A percentile compares a stretch with the other conserved stretches of the same genome.
Evolutionary conservation across 1,284 basidiomycete genomes (phyloP).

Genomic region (Malassezia obtusa): DNA sequence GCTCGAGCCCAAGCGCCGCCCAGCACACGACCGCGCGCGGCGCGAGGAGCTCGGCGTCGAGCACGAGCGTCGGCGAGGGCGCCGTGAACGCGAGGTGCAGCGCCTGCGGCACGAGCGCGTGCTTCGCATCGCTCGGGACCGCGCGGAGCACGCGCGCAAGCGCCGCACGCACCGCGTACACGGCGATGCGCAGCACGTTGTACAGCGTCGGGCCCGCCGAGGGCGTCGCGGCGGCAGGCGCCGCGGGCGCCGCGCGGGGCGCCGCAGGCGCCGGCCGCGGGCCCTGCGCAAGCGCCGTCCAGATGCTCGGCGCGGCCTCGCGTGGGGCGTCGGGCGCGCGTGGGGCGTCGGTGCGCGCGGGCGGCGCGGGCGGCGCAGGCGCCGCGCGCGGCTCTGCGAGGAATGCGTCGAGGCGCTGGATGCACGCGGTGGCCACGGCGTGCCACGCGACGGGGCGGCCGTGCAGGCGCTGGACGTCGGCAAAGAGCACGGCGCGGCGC

Average conservation of each 20-base stretch:
- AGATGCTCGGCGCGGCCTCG: not conserved
- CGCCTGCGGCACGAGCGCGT: constrained; percentile 26
- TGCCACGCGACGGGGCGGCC: constrained; percentile 22
- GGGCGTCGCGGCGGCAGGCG: not conserved
- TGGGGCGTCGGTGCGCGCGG: not conserved
- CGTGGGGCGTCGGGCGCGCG: not conserved
- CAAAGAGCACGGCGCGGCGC: constrained; percentile 20
- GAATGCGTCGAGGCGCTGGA: constrained; percentile 15
- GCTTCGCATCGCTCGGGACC: constrained; percentile 26
- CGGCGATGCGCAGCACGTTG: not conserved
- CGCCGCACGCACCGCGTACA: not conserved
- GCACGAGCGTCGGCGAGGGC: constrained; percentile 11
- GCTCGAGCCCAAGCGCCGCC: constrained; percentile 17
- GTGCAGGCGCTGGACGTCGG: constrained; percentile 24
- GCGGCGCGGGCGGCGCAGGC: not conserved
- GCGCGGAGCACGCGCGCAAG: constrained; percentile 4
- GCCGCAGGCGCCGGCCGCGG: not conserved
- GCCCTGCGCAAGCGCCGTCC: not conserved
- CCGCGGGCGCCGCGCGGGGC: constrained; percentile 4
- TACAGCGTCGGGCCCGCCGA: not conserved
- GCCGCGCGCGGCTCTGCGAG: not conserved
- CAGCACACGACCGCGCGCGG: constrained; percentile 14
- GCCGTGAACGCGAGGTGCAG: constrained; percentile 13
- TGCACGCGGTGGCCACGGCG: constrained; percentile 21
- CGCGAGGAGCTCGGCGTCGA: constrained; percentile 10